Evolutionary conservation across 495 filamentous ascomycete species (phyloP).

Genomic region (Penicilliopsis zonata): DNA sequence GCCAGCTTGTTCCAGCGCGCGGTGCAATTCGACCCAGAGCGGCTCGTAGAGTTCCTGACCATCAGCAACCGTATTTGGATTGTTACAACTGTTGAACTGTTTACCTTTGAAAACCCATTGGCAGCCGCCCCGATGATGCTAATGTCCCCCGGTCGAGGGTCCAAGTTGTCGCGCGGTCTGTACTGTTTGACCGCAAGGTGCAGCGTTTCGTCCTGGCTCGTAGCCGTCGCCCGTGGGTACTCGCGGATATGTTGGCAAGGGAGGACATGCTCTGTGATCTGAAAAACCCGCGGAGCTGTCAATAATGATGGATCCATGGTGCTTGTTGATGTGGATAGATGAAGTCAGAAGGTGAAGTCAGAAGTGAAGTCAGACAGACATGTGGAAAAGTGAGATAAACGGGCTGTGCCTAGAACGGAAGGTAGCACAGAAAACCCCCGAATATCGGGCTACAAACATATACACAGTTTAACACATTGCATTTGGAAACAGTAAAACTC

Average conservation of each 20-base stretch:
- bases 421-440: too few relatives aligned
- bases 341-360: too few relatives aligned
- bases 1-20: conserved; percentile 10
- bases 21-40: conserved; percentile 54
- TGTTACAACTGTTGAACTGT: neutral
- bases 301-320: neutral
- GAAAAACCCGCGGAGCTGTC: neutral
- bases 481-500: too few relatives aligned
- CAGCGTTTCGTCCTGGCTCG: conserved; percentile 37
- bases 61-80: neutral
- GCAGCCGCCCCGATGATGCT: conserved; percentile 63
- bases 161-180: conserved; percentile 39
- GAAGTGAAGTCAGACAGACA: too few relatives aligned
- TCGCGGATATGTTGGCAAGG: conserved; percentile 48
- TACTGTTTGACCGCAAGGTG: conserved; percentile 60
- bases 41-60: conserved; percentile 60
- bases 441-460: too few relatives aligned
- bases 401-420: too few relatives aligned
- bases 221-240: conserved; percentile 37
- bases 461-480: too few relatives aligned
- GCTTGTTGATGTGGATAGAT: too few relatives aligned
- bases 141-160: conserved; percentile 44
- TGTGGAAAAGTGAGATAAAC: too few relatives aligned
- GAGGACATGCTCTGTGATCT: conserved; percentile 37
- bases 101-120: conserved; percentile 60